Conservation (phyloP, 163 green algal species). For the Scenedesmus sp. region DNA sequence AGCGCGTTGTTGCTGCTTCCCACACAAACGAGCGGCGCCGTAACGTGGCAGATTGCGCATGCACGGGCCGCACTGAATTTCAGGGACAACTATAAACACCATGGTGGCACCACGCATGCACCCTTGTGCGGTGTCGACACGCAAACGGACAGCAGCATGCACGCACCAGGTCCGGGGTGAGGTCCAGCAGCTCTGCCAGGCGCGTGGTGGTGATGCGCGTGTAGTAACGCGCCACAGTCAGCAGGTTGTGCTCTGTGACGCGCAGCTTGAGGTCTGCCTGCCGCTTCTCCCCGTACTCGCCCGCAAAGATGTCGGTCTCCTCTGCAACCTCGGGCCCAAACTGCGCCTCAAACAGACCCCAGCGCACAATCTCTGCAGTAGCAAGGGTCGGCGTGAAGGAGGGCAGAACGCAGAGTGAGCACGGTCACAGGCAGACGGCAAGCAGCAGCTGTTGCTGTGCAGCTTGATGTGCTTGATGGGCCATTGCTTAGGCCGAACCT, state of each 20-base stretch:
- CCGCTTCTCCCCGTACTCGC: slow-evolving; percentile 66
- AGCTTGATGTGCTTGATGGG: no score
- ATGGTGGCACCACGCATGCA: background rate
- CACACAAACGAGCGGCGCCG: no score
- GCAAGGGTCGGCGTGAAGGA: background rate
- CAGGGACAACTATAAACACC: no score
- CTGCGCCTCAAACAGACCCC: slow-evolving; percentile 66
- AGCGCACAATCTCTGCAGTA: slow-evolving; percentile 82
- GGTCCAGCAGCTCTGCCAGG: slow-evolving; percentile 91
- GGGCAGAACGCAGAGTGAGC: background rate
- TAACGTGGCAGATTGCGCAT: no score
- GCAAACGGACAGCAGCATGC: background rate
- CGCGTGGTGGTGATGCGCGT: slow-evolving; percentile 85
- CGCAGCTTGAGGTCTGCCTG: slow-evolving; percentile 82
- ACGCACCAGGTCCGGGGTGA: slow-evolving; percentile 79
- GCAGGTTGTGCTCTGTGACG: slow-evolving; percentile 97
- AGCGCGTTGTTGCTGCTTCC: no score
- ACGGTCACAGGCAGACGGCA: background rate
- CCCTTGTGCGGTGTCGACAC: background rate
- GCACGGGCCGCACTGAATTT: no score
- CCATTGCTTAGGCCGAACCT: no score
- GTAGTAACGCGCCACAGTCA: slow-evolving; percentile 96
- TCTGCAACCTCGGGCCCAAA: slow-evolving; percentile 82
- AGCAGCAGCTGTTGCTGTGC: background rate
- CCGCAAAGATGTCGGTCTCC: slow-evolving; percentile 79